phyloP scores from a whole-genome alignment of 495 filamentous ascomycete genomes.

The Aspergillus steynii region DNA sequence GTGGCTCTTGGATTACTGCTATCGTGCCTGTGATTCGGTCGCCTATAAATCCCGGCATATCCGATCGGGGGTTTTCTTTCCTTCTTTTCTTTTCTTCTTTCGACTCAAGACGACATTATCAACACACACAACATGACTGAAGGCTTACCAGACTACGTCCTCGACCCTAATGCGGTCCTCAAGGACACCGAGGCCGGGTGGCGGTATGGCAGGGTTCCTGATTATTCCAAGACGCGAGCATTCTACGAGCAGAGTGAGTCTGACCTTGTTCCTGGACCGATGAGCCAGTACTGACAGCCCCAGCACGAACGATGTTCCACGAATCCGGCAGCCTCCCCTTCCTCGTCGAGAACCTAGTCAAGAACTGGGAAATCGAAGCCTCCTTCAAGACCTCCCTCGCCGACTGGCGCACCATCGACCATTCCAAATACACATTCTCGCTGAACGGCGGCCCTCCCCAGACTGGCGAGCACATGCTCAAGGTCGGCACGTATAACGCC shows the following conservation, averaged over 20 bases:
- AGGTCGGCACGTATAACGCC: constrained; percentile 68
- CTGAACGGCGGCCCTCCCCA: constrained; percentile 58
- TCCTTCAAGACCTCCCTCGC: constrained; percentile 59
- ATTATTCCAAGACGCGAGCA: constrained; percentile 60
- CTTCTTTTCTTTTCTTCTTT: neutral
- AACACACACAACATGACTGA: neutral
- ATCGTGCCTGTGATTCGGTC: neutral
- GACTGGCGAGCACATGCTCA: constrained; percentile 63
- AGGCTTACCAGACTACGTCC: constrained; percentile 58
- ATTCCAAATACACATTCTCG: constrained; percentile 55
- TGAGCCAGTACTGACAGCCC: neutral
- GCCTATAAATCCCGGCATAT: neutral
- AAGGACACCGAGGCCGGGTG: constrained; percentile 53
- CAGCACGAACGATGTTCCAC: constrained; percentile 58
- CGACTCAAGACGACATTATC: neutral
- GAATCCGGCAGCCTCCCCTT: constrained; percentile 53
- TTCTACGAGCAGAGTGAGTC: constrained; percentile 51
- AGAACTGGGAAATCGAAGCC: constrained; percentile 73
- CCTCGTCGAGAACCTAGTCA: constrained; percentile 68
- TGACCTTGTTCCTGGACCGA: neutral
- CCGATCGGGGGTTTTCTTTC: neutral
- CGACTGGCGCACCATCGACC: constrained; percentile 67
- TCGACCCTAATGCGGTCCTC: constrained; percentile 59
- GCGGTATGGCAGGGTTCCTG: constrained; percentile 58
- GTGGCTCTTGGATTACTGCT: neutral